Evolutionary conservation across 305 asterid species (phyloP).

Genomic region (Solanum chacoense): DNA sequence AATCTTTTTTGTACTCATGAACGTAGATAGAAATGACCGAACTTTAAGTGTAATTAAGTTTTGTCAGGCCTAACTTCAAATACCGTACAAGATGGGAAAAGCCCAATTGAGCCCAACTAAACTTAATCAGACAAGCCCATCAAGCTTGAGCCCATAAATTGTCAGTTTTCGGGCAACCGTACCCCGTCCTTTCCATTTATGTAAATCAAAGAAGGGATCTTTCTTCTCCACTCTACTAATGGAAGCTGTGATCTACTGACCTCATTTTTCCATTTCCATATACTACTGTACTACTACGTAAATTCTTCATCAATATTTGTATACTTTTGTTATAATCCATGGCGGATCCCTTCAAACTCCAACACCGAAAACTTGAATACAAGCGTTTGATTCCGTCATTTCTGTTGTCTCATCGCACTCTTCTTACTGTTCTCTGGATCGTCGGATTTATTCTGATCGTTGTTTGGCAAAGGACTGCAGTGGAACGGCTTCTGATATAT

Average conservation of each 20-base stretch:
- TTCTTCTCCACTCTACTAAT: background rate
- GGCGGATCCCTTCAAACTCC: constrained; percentile 36
- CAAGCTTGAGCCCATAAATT: background rate
- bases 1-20: background rate
- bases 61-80: background rate
- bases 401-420: constrained; percentile 27
- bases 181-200: background rate
- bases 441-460: constrained; percentile 53
- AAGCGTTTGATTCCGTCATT: constrained; percentile 26
- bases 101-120: background rate
- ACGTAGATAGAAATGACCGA: background rate
- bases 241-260: background rate
- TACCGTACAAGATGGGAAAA: background rate
- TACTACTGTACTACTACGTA: background rate
- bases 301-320: background rate
- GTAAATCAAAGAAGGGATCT: background rate
- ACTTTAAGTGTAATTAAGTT: background rate
- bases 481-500: constrained; percentile 24
- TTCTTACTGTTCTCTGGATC: constrained; percentile 54
- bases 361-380: constrained; percentile 29
- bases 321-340: constrained; percentile 7
- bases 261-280: background rate
- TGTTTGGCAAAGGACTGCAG: constrained; percentile 50
- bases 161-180: background rate
- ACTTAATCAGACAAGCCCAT: background rate